Percentiles rank a stretch among this genome's conserved stretches.
These are phyloP conservation scores for Cunninghamia lanceolata DNA, from an alignment of 75 land plant genomes.

Conservation along the genomic window DNA sequence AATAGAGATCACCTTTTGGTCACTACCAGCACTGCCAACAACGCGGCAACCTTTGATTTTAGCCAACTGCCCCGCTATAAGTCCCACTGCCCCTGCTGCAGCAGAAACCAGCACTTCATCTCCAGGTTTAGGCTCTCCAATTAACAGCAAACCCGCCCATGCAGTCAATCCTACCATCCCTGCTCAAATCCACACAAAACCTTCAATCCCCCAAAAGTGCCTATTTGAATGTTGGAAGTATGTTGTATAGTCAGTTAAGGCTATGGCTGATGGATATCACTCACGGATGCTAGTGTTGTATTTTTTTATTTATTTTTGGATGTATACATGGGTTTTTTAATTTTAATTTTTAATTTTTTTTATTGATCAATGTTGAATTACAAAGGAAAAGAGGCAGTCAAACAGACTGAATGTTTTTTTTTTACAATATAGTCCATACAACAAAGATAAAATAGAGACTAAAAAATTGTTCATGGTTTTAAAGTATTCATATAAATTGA, in stretches of 20 bases:
- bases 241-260: not conserved
- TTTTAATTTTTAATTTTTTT: too few species aligned
- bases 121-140: slow-evolving; percentile 36
- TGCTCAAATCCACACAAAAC: not conserved
- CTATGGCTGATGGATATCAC: too few species aligned
- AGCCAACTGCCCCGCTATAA: slow-evolving; percentile 50
- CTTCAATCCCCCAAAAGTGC: not conserved
- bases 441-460: too few species aligned
- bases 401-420: too few species aligned
- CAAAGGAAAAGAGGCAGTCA: too few species aligned
- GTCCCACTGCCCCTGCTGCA: slow-evolving; percentile 55
- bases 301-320: too few species aligned
- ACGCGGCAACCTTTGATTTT: slow-evolving; percentile 54
- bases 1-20: slow-evolving; percentile 36
- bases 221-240: not conserved
- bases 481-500: too few species aligned
- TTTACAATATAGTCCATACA: too few species aligned
- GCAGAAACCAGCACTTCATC: slow-evolving; percentile 40
- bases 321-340: too few species aligned
- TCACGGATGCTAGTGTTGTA: too few species aligned
- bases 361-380: too few species aligned
- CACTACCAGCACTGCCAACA: slow-evolving; percentile 47
- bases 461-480: too few species aligned
- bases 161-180: slow-evolving; percentile 45
- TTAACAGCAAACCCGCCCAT: slow-evolving; percentile 33